Evolutionary conservation across 1,139 yeast species (phyloP), one percentile per base, ranked within the genome.

Genomic region (Yamadazyma atmosphaerica): DNA sequence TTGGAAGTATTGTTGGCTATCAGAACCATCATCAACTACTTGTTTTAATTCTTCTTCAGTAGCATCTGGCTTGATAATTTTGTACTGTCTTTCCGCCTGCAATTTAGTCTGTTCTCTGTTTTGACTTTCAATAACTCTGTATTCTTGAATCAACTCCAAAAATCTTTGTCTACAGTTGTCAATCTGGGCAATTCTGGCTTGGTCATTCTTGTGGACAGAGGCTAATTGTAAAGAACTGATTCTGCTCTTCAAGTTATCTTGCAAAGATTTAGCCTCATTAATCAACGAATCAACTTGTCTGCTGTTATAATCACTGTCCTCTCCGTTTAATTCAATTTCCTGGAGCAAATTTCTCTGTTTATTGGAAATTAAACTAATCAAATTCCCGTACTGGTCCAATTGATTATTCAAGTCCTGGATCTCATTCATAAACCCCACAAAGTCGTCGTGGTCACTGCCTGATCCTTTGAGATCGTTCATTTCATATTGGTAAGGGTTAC

Each of bases 61-160:
- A 21, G 98, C 97, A 46, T 87, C 90, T 9, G 98, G 98, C 55
- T 87, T 88, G 45, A 92, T 92, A 55, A 92, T 86, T 58, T 81
- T 81, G 69, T 85, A 89, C 72, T 92, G 98, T 63, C 97, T 83
- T 59, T 85, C 92, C 36, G 96, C 96, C 56, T 87, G 96, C 44
- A 80, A 80, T 62, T 86, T 81, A 61, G 88, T 87, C 55, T 84
- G 82, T 58, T 86, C 89, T 50, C 90, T 79, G 72, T 86, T 89
- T 57, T 84, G 81, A 48, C 89, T 88, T 65, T 94, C 98, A 47
- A 86, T 80, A 55, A 82, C 76, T 61, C 95, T 81, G 70, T 87
- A 89, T 56, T 82, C 87, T 61, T 88, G 94, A 58, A 92, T 90
- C 39, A 86, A 76, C 49, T 81, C 81, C 73, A 89, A 79, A 62